Evolutionary conservation across 345 rosid species (phyloP).

Genomic region (Streptanthus diversifolius): DNA sequence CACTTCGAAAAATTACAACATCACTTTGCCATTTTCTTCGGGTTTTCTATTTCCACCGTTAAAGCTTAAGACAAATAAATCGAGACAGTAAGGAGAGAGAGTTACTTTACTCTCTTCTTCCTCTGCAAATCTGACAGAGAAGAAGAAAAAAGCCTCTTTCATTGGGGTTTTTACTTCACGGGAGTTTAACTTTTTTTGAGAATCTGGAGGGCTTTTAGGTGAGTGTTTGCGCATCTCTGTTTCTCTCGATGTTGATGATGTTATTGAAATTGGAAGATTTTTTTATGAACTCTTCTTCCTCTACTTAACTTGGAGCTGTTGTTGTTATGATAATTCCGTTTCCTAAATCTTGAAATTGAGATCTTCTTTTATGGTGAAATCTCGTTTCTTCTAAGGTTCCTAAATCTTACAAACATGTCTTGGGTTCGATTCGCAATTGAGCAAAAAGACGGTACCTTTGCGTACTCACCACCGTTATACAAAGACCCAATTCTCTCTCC

Average conservation of each 20-base stretch:
- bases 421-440: conserved; percentile 51
- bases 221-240: conserved; percentile 27
- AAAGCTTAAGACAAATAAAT: conserved; percentile 22
- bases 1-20: conserved; percentile 34
- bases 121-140: conserved; percentile 20
- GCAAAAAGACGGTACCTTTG: conserved; percentile 50
- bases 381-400: background rate
- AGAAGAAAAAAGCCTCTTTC: background rate
- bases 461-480: conserved; percentile 54
- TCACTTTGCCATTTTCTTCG: conserved; percentile 21
- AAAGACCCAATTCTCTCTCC: conserved; percentile 43
- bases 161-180: conserved; percentile 28
- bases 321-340: background rate
- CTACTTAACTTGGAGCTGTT: conserved; percentile 23
- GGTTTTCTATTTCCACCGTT: conserved; percentile 25
- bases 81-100: conserved; percentile 6
- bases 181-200: background rate
- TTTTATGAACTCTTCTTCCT: background rate
- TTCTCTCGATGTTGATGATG: conserved; percentile 25
- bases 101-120: conserved; percentile 34
- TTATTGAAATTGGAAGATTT: background rate
- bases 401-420: conserved; percentile 42
- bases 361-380: background rate
- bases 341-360: conserved; percentile 25
- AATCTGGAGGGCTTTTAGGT: conserved; percentile 12